phyloP scores from a whole-genome alignment of 306 rosid genomes.

The Trifolium fragiferum region DNA sequence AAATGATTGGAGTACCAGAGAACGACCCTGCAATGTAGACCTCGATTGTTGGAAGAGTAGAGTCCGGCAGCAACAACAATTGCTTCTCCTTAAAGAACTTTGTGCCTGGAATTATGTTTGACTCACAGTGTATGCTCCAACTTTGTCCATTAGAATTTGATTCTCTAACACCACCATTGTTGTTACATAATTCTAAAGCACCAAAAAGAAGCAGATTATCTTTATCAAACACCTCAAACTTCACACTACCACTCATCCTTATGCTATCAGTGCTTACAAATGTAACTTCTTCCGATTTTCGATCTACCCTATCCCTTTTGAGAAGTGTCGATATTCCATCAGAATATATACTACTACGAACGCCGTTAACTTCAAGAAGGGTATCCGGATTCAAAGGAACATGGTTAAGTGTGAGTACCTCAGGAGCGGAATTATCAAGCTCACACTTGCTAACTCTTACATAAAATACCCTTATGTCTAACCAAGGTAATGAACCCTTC shows the following conservation, averaged over 20 bases:
- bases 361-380: constrained; percentile 81
- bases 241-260: constrained; percentile 78
- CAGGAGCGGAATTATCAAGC: constrained; percentile 68
- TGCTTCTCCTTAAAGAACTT: constrained; percentile 65
- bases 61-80: constrained; percentile 47
- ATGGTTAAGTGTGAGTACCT: constrained; percentile 68
- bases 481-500: constrained; percentile 73
- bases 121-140: constrained; percentile 76
- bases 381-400: constrained; percentile 72
- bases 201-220: constrained; percentile 69
- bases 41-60: constrained; percentile 63
- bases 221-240: constrained; percentile 76
- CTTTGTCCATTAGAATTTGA: constrained; percentile 49
- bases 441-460: constrained; percentile 79
- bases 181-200: constrained; percentile 55
- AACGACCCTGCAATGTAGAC: constrained; percentile 85
- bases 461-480: constrained; percentile 74
- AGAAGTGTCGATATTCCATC: constrained; percentile 68
- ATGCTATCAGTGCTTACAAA: constrained; percentile 83
- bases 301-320: constrained; percentile 73
- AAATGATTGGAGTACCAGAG: constrained; percentile 68
- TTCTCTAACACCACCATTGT: constrained; percentile 49
- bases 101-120: constrained; percentile 50
- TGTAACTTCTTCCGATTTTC: constrained; percentile 80
- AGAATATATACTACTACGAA: constrained; percentile 61